Evolutionary conservation across 257 asterid genomes (phyloP).

Genomic region (Solanum verrucosum): DNA sequence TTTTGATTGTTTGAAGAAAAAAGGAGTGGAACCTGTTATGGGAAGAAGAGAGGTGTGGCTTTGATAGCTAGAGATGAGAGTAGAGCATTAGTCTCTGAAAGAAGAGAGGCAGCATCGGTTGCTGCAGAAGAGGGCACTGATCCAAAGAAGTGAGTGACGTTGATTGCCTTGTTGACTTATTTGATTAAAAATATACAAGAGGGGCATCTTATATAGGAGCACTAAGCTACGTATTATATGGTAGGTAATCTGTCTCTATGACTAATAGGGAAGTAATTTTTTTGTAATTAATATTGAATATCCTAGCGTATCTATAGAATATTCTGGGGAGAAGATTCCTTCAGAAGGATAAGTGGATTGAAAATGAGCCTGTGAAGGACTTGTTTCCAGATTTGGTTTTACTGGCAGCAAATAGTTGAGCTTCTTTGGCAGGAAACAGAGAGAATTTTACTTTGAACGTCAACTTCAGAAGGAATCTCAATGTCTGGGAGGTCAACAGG

Average conservation of each 20-base stretch:
- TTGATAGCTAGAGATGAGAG: neutral
- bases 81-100: neutral
- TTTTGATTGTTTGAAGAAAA: neutral
- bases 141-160: neutral
- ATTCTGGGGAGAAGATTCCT: neutral
- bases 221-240: neutral
- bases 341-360: neutral
- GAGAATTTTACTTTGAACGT: neutral
- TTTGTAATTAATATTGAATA: neutral
- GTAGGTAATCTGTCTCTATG: neutral
- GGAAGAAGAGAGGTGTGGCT: neutral
- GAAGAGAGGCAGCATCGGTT: neutral
- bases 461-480: constrained; percentile 1
- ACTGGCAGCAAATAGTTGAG: neutral
- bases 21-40: neutral
- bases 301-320: neutral
- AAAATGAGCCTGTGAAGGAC: neutral
- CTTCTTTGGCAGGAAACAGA: neutral
- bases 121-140: neutral
- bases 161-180: neutral
- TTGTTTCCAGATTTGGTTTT: neutral
- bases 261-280: neutral
- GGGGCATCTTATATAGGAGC: neutral
- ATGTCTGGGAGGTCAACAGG: neutral
- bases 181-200: neutral